Evolutionary conservation across 768 basidiomycete genomes (phyloP), one percentile per base, ranked within the genome.

Genomic region (Russula dissimulans): DNA sequence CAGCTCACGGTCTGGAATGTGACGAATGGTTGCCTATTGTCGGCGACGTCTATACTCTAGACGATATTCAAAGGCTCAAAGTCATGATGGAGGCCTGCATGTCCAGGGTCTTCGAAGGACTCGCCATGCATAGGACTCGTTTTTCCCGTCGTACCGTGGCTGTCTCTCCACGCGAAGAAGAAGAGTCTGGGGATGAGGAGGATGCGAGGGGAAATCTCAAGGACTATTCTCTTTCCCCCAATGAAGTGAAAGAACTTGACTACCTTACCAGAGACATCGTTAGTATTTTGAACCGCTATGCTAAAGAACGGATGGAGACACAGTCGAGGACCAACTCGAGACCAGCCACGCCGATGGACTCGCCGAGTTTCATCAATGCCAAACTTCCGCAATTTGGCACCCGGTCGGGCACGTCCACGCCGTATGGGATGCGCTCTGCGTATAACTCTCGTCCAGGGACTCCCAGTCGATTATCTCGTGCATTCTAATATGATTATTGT

Each of bases 11-110:
- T 6, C 71, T 97, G 52, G 85, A 87, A 67, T 94, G 91, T 68
- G 95, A 97, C 68, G 84, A 82, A 46, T 97, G 95, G 94, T 74
- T 97, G 11, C 91, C 93, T 22, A 79, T 95, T 48, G 78, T 86
- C 41, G 89, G 89, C 43, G 81, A 86, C 63, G 66, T 86, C 52
- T 79, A 86, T 66, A 81, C 83, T 1, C 72, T 97, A 67, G 91
- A 95, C 68, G 85, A 92, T 64, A 75, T 95, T n/a, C 86, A 87
- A 70, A 79, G 82, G 12, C 74, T 97, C 68, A 94, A 93, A 73
- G 77, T 73, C 18, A 74, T 87, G 66, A 82, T 95, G 78, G 91
- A 95, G 66, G 76, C 76, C 3, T 91, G 87, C 67, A 85, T 97
- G 84, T 75, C 93, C 50, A 84, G 95, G 44, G 90, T 97, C 6